Base-by-base conservation (phyloP, 495 filamentous ascomycete species). In the Oidiodendron maius region DNA sequence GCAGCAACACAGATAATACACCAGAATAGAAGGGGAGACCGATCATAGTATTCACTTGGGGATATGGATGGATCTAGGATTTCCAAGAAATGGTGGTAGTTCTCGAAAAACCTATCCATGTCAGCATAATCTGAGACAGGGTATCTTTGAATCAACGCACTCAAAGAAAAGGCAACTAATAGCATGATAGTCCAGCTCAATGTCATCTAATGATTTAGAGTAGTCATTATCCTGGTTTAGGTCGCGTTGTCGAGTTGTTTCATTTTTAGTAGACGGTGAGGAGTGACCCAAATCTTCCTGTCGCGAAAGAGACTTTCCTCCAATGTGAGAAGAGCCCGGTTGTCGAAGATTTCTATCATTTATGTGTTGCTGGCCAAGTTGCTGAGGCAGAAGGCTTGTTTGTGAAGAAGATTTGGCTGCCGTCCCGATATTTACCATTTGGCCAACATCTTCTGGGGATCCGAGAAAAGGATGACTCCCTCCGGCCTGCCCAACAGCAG, bases 21-120 rank as follows among this genome's bases (percentile, higher is more conserved):
- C 74, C 74, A 78, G 46, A 77, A 78, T 0, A 80, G 60, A 42
- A 77, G 71, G 0, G 70, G 63, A 0, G 70, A 77, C 39, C 66
- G 63, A 0, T 58, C 48, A 51, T 71, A 72, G 36, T 67, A 72
- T 1, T 65, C 41, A 46, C 77, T 67, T 0, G 76, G 74, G 2
- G 39, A 58, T 2, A 55, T 65, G 3, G 50, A 42, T 0, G 63
- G 60, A 34, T 74, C 67, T 0, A 78, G 58, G 8, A 77, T 69
- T 0, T 72, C 71, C 0, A 77, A 49, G 42, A 75, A 69, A 1
- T 59, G 62, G 12, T 69, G 61, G 54, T 75, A 75, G 13, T 74
- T 52, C 2, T 55, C 51, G 44, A 76, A 74, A 51, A 67, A 78
- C 18, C 75, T 78, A 26, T 22, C 26, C 24, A 2, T n/a, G 16